These are phyloP conservation scores for Triticum monococcum DNA, from an alignment of 176 grass and related monocot genomes.

Conservation along the genomic window DNA sequence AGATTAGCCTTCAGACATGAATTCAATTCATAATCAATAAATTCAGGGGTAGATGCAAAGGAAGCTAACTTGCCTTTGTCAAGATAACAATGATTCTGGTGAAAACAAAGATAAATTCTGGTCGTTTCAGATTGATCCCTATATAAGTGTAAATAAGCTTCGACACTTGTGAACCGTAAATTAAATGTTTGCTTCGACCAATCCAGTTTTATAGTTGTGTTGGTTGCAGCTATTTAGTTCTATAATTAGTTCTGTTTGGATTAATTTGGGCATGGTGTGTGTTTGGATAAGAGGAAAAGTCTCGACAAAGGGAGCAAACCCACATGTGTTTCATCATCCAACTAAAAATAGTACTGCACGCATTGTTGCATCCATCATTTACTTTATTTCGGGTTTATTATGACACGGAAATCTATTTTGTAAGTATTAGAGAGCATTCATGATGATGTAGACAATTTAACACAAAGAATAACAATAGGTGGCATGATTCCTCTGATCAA, in stretches of 20 bases:
- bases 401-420: too few relatives aligned
- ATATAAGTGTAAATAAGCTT: neutral
- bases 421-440: too few relatives aligned
- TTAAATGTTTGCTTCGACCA: neutral
- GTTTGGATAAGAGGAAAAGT: constrained; percentile 23
- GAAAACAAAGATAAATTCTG: neutral
- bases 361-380: too few relatives aligned
- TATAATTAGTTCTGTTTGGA: constrained; percentile 23
- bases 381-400: too few relatives aligned
- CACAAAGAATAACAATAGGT: too few relatives aligned
- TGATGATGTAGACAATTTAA: too few relatives aligned
- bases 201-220: neutral
- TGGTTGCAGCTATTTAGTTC: neutral
- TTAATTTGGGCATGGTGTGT: constrained; percentile 17
- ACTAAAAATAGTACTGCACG: neutral
- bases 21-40: neutral
- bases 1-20: neutral
- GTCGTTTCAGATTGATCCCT: neutral
- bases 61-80: constrained; percentile 12
- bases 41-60: neutral
- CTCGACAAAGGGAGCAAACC: neutral
- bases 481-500: too few relatives aligned
- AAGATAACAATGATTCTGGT: neutral
- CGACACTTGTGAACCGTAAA: neutral
- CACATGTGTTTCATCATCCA: neutral